A percentile compares a stretch with the other conserved stretches of the same genome.
These are phyloP conservation scores for Penicillium verhagenii DNA, from an alignment of 495 filamentous ascomycete genomes.

Conservation along the genomic window DNA sequence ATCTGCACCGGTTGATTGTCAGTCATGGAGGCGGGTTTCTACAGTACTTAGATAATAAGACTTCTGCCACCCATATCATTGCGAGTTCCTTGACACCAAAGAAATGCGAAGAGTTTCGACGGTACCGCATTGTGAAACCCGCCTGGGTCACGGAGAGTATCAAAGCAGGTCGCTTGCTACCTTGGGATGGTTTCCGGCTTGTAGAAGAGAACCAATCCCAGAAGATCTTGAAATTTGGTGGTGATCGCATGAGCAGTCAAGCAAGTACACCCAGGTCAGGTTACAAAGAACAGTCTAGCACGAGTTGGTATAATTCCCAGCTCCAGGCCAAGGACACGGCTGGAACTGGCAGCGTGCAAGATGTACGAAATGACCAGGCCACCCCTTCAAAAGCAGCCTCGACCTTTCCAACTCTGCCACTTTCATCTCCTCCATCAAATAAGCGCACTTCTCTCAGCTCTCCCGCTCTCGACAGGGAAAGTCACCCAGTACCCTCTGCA, in stretches of 20 bases:
- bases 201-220: constrained; percentile 77
- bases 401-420: background rate
- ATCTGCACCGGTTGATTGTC: constrained; percentile 82
- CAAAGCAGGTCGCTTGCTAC: constrained; percentile 70
- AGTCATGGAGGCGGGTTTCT: constrained; percentile 89
- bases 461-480: constrained; percentile 14
- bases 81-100: constrained; percentile 86
- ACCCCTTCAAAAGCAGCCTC: background rate
- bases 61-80: constrained; percentile 90
- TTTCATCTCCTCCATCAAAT: background rate
- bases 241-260: constrained; percentile 67
- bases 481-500: constrained; percentile 28
- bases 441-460: background rate
- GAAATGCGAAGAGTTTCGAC: constrained; percentile 80
- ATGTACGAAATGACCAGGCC: background rate
- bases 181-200: constrained; percentile 81
- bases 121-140: constrained; percentile 92
- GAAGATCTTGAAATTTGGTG: constrained; percentile 73
- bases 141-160: constrained; percentile 93
- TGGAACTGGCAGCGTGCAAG: background rate
- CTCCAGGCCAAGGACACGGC: constrained; percentile 41
- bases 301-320: constrained; percentile 77
- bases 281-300: constrained; percentile 74
- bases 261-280: constrained; percentile 50
- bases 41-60: constrained; percentile 94